Base-by-base conservation (phyloP, 768 basidiomycete genomes). In the Xerocomus potaroensis region DNA sequence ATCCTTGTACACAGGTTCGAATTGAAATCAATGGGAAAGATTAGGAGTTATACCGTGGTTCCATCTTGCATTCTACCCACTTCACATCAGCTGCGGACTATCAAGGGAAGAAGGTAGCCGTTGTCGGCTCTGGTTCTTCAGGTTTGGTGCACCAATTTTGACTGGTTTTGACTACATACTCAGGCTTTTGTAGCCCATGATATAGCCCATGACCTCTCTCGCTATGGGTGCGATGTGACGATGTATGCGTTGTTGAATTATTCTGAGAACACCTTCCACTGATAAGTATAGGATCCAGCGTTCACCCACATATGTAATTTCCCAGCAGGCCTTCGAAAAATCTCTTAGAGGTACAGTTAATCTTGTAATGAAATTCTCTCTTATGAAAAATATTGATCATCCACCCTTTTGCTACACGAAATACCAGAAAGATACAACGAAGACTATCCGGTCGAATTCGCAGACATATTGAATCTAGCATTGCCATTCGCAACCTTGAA, bases 101-200 rank as follows among this genome's bases (percentile, higher is more conserved):
- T 55, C 47, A 55, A 10, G 81, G 81, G 9, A 85, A 84, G 69
- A 83, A 78, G 54, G 82, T 75, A 4, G 70, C 85, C 4, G 71
- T 87, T 6, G 68, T 87, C 6, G 83, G 84, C 4, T 75, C 83
- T 12, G 75, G 78, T 38, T 83, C 76, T 38, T 83, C 83, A 32
- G 78, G 77, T 77, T n/a, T 21, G 41, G 32, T 16, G 9, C 24
- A 34, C 29, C n/a, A 6, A 9, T 35, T 19, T 46, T 29, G n/a
- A 58, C 27, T 22, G 22, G 24, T 43, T 48, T 23, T 21, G 12
- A 12, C 16, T 9, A 1, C n/a, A 16, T 11, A 24, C 21, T 53
- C 31, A 50, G 3, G 8, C n/a, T 39, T 40, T 19, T n/a, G 34
- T 34, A 65, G 69, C 49, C 6, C 70, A 72, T 41, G 72, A 74